Evolutionary conservation across 1,284 basidiomycete species (phyloP).

Genomic region (Fomitopsis betulina): DNA sequence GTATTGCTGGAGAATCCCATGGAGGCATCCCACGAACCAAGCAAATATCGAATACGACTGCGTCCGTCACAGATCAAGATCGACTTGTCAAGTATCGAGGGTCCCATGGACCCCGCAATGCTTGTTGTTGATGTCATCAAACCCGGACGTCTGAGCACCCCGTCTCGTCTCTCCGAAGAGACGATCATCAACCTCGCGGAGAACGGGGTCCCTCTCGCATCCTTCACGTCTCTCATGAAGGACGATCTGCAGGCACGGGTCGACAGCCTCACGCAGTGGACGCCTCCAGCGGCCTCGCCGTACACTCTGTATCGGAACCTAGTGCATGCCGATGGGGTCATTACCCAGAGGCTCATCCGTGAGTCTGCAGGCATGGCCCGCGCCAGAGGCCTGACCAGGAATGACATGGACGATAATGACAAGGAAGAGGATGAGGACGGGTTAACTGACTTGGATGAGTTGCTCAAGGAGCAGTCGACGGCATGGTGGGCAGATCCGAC

Average conservation of each 20-base stretch:
- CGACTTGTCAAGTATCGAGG: slow-evolving; percentile 15
- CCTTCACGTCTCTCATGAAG: slow-evolving; percentile 28
- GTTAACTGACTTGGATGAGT: neutral
- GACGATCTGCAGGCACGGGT: slow-evolving; percentile 18
- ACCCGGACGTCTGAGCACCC: slow-evolving; percentile 28
- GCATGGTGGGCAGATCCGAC: slow-evolving; percentile 33
- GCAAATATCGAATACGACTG: slow-evolving; percentile 28
- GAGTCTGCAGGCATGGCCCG: slow-evolving; percentile 29
- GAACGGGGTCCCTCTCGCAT: slow-evolving; percentile 33
- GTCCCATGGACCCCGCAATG: slow-evolving; percentile 25
- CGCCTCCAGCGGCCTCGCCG: slow-evolving; percentile 19
- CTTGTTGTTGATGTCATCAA: slow-evolving; percentile 38
- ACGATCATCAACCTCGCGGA: slow-evolving; percentile 42
- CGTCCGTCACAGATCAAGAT: slow-evolving; percentile 42
- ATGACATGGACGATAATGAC: slow-evolving; percentile 7
- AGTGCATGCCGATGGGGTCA: slow-evolving; percentile 27
- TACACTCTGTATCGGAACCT: slow-evolving; percentile 29
- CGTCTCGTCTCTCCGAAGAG: slow-evolving; percentile 36
- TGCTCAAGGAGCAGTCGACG: slow-evolving; percentile 7
- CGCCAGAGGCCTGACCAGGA: slow-evolving; percentile 12
- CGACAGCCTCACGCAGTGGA: slow-evolving; percentile 25
- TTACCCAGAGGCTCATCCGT: slow-evolving; percentile 26
- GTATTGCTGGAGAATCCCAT: slow-evolving; percentile 11
- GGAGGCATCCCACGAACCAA: slow-evolving; percentile 5
- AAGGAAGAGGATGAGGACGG: slow-evolving; percentile 6